These are phyloP conservation scores for Blastobotrys serpentis DNA, from an alignment of 1,139 yeast genomes.

Conservation along the genomic window DNA sequence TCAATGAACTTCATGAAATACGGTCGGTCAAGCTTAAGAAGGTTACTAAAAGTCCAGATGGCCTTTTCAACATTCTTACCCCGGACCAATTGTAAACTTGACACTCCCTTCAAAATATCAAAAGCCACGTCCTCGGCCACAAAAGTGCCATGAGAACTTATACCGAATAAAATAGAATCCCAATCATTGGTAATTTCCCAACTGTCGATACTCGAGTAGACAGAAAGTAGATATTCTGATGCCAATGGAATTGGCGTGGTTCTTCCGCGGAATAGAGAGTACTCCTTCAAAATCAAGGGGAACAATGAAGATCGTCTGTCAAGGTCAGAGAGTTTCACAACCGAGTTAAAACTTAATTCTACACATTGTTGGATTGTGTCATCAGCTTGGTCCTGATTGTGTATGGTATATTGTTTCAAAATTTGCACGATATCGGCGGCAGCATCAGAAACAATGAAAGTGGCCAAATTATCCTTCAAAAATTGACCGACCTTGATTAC, in stretches of 20 bases:
- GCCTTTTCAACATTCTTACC: conserved; percentile 22
- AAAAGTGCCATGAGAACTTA: conserved; percentile 26
- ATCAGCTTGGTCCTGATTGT: conserved; percentile 17
- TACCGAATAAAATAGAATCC: conserved; percentile 27
- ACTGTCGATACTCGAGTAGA: conserved; percentile 20
- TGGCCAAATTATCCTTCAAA: conserved; percentile 19
- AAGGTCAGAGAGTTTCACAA: conserved; percentile 23
- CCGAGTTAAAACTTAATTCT: conserved; percentile 22
- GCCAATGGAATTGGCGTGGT: conserved; percentile 23
- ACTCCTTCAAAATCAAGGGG: conserved; percentile 21
- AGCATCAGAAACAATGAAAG: conserved; percentile 25
- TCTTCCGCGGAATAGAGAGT: conserved; percentile 18
- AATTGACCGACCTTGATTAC: conserved; percentile 18
- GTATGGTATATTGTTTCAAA: conserved; percentile 17
- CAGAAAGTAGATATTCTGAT: conserved; percentile 21
- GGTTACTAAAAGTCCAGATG: conserved; percentile 20
- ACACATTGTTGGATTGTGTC: conserved; percentile 19
- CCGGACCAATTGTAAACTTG: conserved; percentile 18
- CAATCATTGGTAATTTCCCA: conserved; percentile 23
- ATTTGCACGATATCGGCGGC: conserved; percentile 20
- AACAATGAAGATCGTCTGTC: conserved; percentile 28
- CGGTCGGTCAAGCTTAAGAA: conserved; percentile 20
- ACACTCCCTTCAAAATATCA: conserved; percentile 22
- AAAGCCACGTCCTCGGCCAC: conserved; percentile 23
- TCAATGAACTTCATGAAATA: conserved; percentile 23